Percentiles rank a stretch among this genome's conserved stretches.
Conservation (phyloP, 495 filamentous ascomycete species). For the Cudoniella acicularis region DNA sequence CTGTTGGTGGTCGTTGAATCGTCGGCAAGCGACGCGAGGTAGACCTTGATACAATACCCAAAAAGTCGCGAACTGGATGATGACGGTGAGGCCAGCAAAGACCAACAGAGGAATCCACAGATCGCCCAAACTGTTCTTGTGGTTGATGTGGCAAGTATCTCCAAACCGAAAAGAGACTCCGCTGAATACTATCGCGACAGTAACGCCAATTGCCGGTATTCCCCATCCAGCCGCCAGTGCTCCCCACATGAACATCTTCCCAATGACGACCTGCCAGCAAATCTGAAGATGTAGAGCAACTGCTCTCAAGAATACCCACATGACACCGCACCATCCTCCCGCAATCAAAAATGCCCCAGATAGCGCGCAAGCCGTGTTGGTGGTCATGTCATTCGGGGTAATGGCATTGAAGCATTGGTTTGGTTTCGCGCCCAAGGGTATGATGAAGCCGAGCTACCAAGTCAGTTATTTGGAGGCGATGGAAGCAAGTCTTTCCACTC, state of each 20-base stretch:
- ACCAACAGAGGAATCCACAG: slow-evolving; percentile 90
- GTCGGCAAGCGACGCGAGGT: slow-evolving; percentile 78
- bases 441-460: slow-evolving; percentile 73
- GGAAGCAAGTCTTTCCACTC: slow-evolving; percentile 20
- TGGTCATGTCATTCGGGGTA: slow-evolving; percentile 91
- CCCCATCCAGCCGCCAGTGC: slow-evolving; percentile 80
- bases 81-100: slow-evolving; percentile 70
- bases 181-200: slow-evolving; percentile 74
- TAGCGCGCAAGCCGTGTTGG: slow-evolving; percentile 75
- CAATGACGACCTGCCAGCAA: slow-evolving; percentile 91
- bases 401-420: slow-evolving; percentile 84
- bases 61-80: slow-evolving; percentile 85
- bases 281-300: slow-evolving; percentile 95
- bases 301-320: slow-evolving; percentile 90
- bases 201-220: slow-evolving; percentile 67
- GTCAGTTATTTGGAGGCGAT: slow-evolving; percentile 22
- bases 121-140: slow-evolving; percentile 44
- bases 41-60: slow-evolving; percentile 91
- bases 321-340: slow-evolving; percentile 75
- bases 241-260: slow-evolving; percentile 84
- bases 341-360: slow-evolving; percentile 81
- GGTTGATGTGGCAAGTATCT: slow-evolving; percentile 56
- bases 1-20: slow-evolving; percentile 63
- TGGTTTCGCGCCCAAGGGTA: slow-evolving; percentile 78
- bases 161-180: slow-evolving; percentile 95